A percentile compares a stretch with the other conserved stretches of the same genome.
phyloP scores from a whole-genome alignment of 345 rosid species.

The Mallotus nudiflorus region DNA sequence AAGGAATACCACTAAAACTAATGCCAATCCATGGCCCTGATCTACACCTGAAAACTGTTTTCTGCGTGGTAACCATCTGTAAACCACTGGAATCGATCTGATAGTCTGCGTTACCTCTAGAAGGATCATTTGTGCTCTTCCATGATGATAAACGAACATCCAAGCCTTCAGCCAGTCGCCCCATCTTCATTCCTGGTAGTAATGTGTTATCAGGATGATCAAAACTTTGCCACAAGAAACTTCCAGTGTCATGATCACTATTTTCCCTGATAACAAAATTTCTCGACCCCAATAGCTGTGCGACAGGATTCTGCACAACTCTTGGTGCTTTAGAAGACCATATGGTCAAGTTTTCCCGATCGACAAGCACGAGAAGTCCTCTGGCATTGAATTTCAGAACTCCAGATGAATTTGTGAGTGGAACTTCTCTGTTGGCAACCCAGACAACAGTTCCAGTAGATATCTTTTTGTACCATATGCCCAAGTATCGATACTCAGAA shows the following conservation, averaged over 20 bases:
- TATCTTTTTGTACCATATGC: slow-evolving; percentile 16
- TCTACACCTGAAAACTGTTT: background rate
- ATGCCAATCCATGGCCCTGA: slow-evolving; percentile 27
- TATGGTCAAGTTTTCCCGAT: background rate
- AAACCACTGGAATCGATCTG: background rate
- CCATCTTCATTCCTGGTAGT: slow-evolving; percentile 23
- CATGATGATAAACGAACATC: background rate
- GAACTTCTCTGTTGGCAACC: slow-evolving; percentile 28
- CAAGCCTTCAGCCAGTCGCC: background rate
- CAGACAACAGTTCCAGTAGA: slow-evolving; percentile 2
- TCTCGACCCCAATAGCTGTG: slow-evolving; percentile 24
- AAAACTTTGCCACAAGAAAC: slow-evolving; percentile 29
- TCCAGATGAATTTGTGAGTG: slow-evolving; percentile 7
- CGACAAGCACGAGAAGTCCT: slow-evolving; percentile 1
- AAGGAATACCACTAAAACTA: background rate
- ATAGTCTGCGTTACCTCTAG: background rate
- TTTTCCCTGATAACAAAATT: slow-evolving; percentile 27
- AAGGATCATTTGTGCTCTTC: slow-evolving; percentile 26
- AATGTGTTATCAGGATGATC: slow-evolving; percentile 23
- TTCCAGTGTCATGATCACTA: background rate
- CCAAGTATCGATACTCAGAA: slow-evolving; percentile 3
- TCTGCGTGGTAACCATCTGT: background rate
- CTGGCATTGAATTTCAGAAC: background rate
- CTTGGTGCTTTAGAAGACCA: slow-evolving; percentile 26
- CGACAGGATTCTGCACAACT: background rate